Conservation (phyloP, 2,329 filamentous ascomycete genomes). For the Aaosphaeria arxii region DNA sequence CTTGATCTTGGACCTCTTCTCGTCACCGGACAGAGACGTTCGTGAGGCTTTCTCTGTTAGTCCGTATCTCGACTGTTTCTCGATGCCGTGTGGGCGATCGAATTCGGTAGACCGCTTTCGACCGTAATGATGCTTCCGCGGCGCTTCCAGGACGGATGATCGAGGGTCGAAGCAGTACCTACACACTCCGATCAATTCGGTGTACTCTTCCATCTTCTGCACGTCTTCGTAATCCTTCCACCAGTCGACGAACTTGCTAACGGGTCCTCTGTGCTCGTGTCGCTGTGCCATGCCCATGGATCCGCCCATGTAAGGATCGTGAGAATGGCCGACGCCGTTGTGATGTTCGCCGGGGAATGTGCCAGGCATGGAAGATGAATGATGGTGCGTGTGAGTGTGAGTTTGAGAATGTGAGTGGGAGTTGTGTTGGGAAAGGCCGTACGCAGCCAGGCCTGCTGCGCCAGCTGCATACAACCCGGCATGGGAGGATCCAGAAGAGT, state of each 20-base stretch:
- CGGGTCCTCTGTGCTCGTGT: slow-evolving; percentile 55
- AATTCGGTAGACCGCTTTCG: slow-evolving; percentile 47
- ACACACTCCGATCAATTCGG: slow-evolving; percentile 64
- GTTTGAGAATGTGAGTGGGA: slow-evolving; percentile 21
- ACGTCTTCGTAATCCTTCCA: slow-evolving; percentile 65
- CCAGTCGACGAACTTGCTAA: slow-evolving; percentile 57
- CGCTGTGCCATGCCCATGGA: slow-evolving; percentile 45
- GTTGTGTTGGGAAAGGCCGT: slow-evolving; percentile 43
- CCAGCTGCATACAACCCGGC: slow-evolving; percentile 46
- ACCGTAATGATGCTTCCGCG: slow-evolving; percentile 58
- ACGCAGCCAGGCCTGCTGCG: slow-evolving; percentile 46
- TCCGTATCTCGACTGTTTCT: slow-evolving; percentile 58
- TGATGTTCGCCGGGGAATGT: slow-evolving; percentile 24
- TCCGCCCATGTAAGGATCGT: slow-evolving; percentile 21
- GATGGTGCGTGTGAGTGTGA: slow-evolving; percentile 22
- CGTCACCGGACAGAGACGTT: slow-evolving; percentile 32
- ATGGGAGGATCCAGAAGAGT: slow-evolving; percentile 41
- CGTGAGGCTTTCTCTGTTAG: slow-evolving; percentile 29
- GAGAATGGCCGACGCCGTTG: slow-evolving; percentile 13
- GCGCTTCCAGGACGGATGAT: slow-evolving; percentile 55
- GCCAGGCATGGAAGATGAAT: slow-evolving; percentile 27
- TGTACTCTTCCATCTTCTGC: slow-evolving; percentile 64
- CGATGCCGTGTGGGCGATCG: slow-evolving; percentile 46
- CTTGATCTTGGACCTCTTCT: slow-evolving; percentile 42
- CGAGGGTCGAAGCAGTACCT: slow-evolving; percentile 63